Base-by-base conservation (phyloP, 169 alveolate genomes). In the Plasmodium billcollinsi region DNA sequence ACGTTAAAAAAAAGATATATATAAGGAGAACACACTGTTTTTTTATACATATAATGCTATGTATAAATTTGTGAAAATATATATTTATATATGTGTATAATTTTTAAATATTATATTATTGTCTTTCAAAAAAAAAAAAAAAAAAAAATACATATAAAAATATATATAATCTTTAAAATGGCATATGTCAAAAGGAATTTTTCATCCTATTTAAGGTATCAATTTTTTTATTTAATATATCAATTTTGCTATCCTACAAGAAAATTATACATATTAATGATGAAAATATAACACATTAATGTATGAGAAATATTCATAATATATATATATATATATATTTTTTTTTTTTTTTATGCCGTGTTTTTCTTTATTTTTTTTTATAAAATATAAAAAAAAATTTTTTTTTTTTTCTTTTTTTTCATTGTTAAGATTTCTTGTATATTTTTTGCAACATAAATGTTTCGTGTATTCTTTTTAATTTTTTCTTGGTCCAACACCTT, bases 191-290 rank as follows among this genome's bases (percentile, higher is more conserved):
- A 26, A 50, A 74, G 18, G 20, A 9, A 15, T 78, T 58, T 70
- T 70, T 50, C 75, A 66, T 78, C 15, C 76, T 49, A 59, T 26
- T 78, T 65, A 78, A 66, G 15, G 78, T 54, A 24, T 78, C 76
- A 29, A 78, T 78, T 78, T 78, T 78, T 59, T 70, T 54, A 66
- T 78, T 78, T 47, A 78, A 59, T 29, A 66, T 78, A 21, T 78
- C 80, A 9, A 78, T 78, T 66, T 78, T 78, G 54, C 33, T 78
- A 56, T 78, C 89, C 89, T 78, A 20, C 43, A 52, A 71, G 54
- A 49, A 49, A 49, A 7, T 18, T 21, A 39, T 39, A 21, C 20
- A 39, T 18, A 21, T 67, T 67, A 33, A 45, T 20, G 73, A 39
- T 39, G 47, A 39, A 39, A 21, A 56, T 63, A 29, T 61, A 21